phyloP scores from a whole-genome alignment of 306 rosid species.

The Fragaria nilgerrensis region DNA sequence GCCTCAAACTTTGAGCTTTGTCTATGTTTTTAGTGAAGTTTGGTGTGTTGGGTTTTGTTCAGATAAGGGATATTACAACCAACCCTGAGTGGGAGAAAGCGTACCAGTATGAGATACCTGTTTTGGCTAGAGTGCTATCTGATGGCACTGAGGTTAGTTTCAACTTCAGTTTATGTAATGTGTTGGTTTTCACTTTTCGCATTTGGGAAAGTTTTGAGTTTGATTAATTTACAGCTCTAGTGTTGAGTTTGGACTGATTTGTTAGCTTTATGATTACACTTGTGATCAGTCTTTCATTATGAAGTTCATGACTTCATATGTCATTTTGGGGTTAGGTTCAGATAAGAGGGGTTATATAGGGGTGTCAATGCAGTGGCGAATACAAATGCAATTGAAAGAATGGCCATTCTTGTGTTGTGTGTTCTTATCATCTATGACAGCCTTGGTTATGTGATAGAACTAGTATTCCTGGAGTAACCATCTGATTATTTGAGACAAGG shows the following conservation, averaged over 20 bases:
- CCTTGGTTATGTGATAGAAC: background rate
- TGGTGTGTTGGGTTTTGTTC: constrained; percentile 17
- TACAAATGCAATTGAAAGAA: background rate
- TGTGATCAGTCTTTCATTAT: background rate
- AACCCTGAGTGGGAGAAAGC: constrained; percentile 84
- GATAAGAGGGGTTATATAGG: background rate
- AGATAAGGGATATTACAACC: constrained; percentile 82
- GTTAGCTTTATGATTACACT: background rate
- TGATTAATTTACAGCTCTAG: background rate
- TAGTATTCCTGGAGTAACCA: background rate
- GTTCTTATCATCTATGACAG: background rate
- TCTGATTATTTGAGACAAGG: background rate
- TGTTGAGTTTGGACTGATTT: background rate
- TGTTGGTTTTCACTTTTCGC: constrained; percentile 22
- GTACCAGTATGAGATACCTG: constrained; percentile 90
- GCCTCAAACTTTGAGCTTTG: background rate
- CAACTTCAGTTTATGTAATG: background rate
- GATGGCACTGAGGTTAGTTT: constrained; percentile 91
- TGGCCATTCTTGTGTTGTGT: too few relatives aligned
- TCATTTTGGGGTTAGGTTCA: background rate
- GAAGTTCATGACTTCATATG: background rate
- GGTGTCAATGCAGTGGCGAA: background rate
- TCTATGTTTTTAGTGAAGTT: constrained; percentile 6
- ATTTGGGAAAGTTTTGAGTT: background rate
- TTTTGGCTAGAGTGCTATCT: constrained; percentile 66